Conservation (phyloP, 169 alveolate species). For the Plasmodium billcollinsi region DNA sequence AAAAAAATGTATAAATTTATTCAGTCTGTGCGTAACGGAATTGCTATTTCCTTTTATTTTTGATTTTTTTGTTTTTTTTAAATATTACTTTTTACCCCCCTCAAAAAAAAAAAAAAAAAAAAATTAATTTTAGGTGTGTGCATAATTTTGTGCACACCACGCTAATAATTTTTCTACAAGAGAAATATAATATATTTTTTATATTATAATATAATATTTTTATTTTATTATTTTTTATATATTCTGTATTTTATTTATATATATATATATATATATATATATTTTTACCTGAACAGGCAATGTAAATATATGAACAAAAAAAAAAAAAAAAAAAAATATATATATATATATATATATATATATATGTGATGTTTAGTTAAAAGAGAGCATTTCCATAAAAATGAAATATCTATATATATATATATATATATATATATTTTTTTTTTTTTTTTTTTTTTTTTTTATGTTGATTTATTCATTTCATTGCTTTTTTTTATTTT, state of each 20-base stretch:
- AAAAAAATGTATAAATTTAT: too few species aligned
- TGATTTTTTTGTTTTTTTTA: background rate
- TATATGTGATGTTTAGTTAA: too few species aligned
- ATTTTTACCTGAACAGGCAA: conserved; percentile 11
- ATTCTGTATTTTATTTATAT: too few species aligned
- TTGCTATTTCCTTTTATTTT: background rate
- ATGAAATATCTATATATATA: background rate
- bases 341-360: background rate
- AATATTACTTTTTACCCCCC: too few species aligned
- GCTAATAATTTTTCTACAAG: conserved; percentile 8
- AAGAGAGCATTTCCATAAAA: too few species aligned
- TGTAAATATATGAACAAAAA: background rate
- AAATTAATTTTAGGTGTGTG: conserved; percentile 24
- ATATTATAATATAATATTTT: too few species aligned
- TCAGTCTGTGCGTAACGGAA: background rate
- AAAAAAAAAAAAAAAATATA: background rate
- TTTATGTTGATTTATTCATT: too few species aligned
- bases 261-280: background rate
- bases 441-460: background rate
- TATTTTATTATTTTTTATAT: too few species aligned
- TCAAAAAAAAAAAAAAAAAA: background rate
- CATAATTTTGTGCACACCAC: conserved; percentile 50
- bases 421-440: too few species aligned
- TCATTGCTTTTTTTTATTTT: background rate
- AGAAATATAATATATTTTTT: conserved; percentile 5